Conservation (phyloP, 768 basidiomycete species). For the Chlorophyllum brunneum region DNA sequence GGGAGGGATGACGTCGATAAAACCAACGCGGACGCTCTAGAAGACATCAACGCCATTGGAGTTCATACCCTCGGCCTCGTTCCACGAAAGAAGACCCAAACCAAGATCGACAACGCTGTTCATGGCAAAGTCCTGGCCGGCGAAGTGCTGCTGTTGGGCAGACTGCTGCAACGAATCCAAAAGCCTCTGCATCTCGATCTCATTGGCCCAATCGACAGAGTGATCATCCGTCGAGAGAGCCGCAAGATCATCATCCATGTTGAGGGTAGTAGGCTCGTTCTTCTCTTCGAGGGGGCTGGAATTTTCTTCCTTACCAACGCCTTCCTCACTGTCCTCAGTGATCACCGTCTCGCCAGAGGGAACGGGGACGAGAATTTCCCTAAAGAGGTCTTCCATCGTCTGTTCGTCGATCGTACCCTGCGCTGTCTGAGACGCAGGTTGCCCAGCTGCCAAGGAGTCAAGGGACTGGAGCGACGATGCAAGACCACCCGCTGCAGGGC, state of each 20-base stretch:
- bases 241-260: background rate
- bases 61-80: constrained; percentile 16
- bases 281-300: constrained; percentile 17
- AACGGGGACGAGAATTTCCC: constrained; percentile 56
- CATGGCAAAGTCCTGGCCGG: constrained; percentile 14
- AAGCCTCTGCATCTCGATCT: constrained; percentile 60
- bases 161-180: constrained; percentile 33
- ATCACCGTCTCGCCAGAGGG: constrained; percentile 36
- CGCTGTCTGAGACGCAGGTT: constrained; percentile 27
- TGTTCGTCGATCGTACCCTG: constrained; percentile 59
- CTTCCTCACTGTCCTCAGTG: constrained; percentile 16
- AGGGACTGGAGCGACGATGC: constrained; percentile 17
- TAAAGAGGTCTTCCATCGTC: constrained; percentile 65
- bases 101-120: background rate
- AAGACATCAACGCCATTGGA: constrained; percentile 15
- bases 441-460: constrained; percentile 20
- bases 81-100: constrained; percentile 7
- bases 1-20: constrained; percentile 4
- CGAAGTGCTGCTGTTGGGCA: constrained; percentile 30
- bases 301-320: constrained; percentile 11
- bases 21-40: constrained; percentile 3
- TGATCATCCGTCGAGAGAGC: constrained; percentile 11
- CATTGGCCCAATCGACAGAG: constrained; percentile 31
- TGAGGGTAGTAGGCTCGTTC: constrained; percentile 9
- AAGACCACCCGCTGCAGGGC: constrained; percentile 94